Evolutionary conservation across 768 basidiomycete genomes (phyloP).

Genomic region (Trichaptum fuscoviolaceum): DNA sequence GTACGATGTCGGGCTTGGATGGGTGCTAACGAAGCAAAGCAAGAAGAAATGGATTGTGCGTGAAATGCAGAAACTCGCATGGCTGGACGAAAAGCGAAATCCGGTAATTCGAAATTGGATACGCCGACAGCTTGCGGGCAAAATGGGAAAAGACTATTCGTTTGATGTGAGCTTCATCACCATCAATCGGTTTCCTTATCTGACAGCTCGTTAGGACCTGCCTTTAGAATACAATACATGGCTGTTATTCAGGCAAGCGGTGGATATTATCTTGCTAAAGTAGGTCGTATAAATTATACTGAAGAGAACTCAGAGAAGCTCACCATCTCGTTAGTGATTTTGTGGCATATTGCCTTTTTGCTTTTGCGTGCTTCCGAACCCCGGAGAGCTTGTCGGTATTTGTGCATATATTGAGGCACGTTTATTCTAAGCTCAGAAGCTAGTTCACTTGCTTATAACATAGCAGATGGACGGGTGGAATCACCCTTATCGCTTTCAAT

Average conservation of each 20-base stretch:
- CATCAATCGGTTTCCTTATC: neutral
- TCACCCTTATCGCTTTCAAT: conserved; percentile 87
- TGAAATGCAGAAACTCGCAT: conserved; percentile 70
- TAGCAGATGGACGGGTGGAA: conserved; percentile 79
- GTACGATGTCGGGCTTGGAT: conserved; percentile 92
- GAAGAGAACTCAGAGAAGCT: neutral
- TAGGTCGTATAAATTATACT: conserved; percentile 32
- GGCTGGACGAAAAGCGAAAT: conserved; percentile 73
- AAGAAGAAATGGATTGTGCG: conserved; percentile 92
- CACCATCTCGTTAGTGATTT: conserved; percentile 65
- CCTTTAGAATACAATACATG: conserved; percentile 95
- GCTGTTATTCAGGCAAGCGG: conserved; percentile 93
- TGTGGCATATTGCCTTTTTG: conserved; percentile 90
- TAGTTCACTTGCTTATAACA: neutral
- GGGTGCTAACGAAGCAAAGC: conserved; percentile 92
- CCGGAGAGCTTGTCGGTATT: conserved; percentile 68
- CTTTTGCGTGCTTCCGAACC: conserved; percentile 86
- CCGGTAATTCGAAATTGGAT: conserved; percentile 79
- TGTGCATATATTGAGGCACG: conserved; percentile 74
- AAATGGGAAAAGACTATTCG: conserved; percentile 93
- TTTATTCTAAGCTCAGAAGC: neutral
- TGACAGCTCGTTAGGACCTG: conserved; percentile 50
- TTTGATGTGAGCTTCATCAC: conserved; percentile 65
- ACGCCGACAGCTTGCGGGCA: conserved; percentile 74
- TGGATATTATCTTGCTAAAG: conserved; percentile 96